A percentile compares a stretch with the other conserved stretches of the same genome.
These are phyloP conservation scores for Vicia sativa DNA, from an alignment of 306 rosid species.

Conservation along the genomic window DNA sequence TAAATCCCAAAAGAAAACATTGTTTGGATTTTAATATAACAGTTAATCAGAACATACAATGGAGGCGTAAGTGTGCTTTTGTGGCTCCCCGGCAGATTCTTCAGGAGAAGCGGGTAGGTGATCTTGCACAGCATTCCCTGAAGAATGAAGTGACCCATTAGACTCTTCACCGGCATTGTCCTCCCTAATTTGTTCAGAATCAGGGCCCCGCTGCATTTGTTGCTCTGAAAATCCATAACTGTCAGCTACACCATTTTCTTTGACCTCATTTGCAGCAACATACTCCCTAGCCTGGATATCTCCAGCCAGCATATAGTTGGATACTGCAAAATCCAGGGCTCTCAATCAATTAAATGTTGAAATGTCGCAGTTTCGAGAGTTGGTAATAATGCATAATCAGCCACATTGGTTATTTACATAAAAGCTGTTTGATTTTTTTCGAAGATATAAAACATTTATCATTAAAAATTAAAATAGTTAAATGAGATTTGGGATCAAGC, in stretches of 20 bases:
- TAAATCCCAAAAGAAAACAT: conserved; percentile 26
- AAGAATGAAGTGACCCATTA: conserved; percentile 64
- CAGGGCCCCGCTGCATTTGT: conserved; percentile 61
- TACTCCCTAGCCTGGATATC: conserved; percentile 76
- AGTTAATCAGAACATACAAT: conserved; percentile 61
- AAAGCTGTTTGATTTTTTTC: background rate
- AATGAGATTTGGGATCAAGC: conserved; percentile 10
- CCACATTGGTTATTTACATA: conserved; percentile 8
- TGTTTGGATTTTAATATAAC: conserved; percentile 17
- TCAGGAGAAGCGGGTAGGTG: conserved; percentile 64
- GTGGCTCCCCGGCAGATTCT: conserved; percentile 85
- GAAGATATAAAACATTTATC: conserved; percentile 8
- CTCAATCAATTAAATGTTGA: conserved; percentile 25
- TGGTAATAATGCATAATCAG: background rate
- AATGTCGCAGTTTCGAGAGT: conserved; percentile 7
- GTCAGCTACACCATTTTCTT: conserved; percentile 69
- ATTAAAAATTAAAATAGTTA: conserved; percentile 6
- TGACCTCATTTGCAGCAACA: conserved; percentile 58
- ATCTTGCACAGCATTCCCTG: conserved; percentile 58
- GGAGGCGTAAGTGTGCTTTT: conserved; percentile 94
- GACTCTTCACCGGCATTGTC: conserved; percentile 59
- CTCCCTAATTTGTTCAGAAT: conserved; percentile 61
- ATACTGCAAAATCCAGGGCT: conserved; percentile 56
- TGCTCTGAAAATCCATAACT: conserved; percentile 73
- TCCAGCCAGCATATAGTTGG: conserved; percentile 70